Percentiles rank a stretch among this genome's conserved stretches.
Conservation (phyloP, 345 rosid species). For the Aquilaria malaccensis region DNA sequence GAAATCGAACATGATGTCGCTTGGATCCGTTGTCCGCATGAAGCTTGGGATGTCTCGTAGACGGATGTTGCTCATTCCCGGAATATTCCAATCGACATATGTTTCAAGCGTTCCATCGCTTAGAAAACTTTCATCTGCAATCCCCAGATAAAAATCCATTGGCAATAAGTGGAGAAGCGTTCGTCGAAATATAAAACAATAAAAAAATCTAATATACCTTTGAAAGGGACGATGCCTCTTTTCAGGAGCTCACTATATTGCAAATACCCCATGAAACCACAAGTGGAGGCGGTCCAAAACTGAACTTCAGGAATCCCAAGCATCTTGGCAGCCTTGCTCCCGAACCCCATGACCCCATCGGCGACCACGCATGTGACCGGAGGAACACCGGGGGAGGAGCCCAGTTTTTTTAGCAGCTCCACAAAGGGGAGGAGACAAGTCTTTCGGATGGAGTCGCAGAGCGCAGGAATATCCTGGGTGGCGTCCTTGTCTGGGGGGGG, state of each 20-base stretch:
- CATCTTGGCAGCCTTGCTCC: conserved; percentile 18
- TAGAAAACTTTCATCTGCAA: conserved; percentile 23
- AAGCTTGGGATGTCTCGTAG: conserved; percentile 31
- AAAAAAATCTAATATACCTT: conserved; percentile 15
- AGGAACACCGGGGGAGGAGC: conserved; percentile 11
- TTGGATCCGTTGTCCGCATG: conserved; percentile 19
- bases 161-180: no score
- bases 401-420: conserved; percentile 15
- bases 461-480: conserved; percentile 21
- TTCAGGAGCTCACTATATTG: conserved; percentile 19
- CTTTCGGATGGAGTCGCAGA: conserved; percentile 19
- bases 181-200: no score
- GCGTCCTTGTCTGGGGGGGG: conserved; percentile 10
- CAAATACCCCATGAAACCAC: conserved; percentile 10
- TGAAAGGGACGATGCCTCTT: conserved; percentile 24
- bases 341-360: conserved; percentile 24
- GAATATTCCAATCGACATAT: conserved; percentile 28
- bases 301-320: conserved; percentile 16
- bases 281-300: conserved; percentile 24
- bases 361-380: conserved; percentile 29
- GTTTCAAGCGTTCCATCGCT: conserved; percentile 24
- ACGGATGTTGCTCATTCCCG: conserved; percentile 23
- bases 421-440: conserved; percentile 20
- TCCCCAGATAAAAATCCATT: no score
- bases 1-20: conserved; percentile 26